Evolutionary conservation across 2,329 filamentous ascomycete genomes (phyloP).

Genomic region (Diaporthe vexans): DNA sequence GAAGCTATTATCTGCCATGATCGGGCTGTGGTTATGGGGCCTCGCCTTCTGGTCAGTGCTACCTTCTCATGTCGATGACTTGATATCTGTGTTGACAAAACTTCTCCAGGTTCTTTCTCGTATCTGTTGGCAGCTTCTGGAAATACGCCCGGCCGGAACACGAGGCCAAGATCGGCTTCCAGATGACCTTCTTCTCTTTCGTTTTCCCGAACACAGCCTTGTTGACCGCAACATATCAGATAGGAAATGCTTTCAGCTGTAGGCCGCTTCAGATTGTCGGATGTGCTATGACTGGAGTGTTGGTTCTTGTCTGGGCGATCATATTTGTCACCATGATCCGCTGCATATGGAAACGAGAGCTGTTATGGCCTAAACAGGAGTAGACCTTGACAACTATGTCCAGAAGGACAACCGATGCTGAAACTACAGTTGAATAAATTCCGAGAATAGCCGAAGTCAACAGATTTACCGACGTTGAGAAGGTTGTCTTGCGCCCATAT

Average conservation of each 20-base stretch:
- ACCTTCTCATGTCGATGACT: background rate
- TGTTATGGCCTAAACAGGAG: constrained; percentile 53
- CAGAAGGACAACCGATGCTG: background rate
- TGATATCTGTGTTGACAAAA: background rate
- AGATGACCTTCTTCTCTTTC: constrained; percentile 90
- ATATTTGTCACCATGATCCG: constrained; percentile 80
- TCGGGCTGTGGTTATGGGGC: constrained; percentile 85
- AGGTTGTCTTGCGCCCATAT: background rate
- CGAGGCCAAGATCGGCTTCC: constrained; percentile 73
- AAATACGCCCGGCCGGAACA: constrained; percentile 71
- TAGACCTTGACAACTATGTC: background rate
- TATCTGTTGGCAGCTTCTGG: constrained; percentile 82
- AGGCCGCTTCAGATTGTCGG: constrained; percentile 75
- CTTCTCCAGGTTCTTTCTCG: constrained; percentile 74
- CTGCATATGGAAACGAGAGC: constrained; percentile 74
- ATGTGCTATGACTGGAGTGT: constrained; percentile 74
- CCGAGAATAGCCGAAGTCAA: background rate
- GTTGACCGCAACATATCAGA: constrained; percentile 78
- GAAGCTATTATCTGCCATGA: constrained; percentile 68
- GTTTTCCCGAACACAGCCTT: constrained; percentile 85
- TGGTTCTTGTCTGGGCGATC: constrained; percentile 77
- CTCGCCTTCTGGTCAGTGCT: constrained; percentile 74
- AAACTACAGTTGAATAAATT: background rate
- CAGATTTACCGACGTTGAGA: background rate
- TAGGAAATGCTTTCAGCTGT: constrained; percentile 74